Percentiles rank a stretch among this genome's conserved stretches.
Evolutionary conservation across 2,329 filamentous ascomycete genomes (phyloP).

Genomic region (Madurella fahalii): DNA sequence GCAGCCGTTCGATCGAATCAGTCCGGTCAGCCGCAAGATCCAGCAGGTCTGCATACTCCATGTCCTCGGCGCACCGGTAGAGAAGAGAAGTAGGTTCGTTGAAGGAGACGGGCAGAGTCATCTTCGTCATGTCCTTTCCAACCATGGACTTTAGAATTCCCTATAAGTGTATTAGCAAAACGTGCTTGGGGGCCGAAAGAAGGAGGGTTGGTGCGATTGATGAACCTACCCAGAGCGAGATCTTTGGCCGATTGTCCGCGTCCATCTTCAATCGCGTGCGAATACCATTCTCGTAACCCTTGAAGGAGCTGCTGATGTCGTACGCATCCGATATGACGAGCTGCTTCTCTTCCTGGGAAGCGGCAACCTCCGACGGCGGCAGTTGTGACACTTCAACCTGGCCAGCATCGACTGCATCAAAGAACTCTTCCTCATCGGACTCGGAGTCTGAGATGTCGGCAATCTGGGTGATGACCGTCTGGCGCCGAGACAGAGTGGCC

Average conservation of each 20-base stretch:
- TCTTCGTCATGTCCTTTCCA: conserved; percentile 99
- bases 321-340: conserved; percentile 44
- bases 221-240: conserved; percentile 83
- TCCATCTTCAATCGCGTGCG: conserved; percentile 80
- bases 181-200: neutral
- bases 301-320: conserved; percentile 74
- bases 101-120: conserved; percentile 97
- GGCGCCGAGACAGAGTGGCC: conserved; percentile 47
- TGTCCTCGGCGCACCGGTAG: conserved; percentile 92
- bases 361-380: conserved; percentile 45
- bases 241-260: conserved; percentile 85
- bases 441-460: conserved; percentile 75
- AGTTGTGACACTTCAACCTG: conserved; percentile 77
- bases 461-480: conserved; percentile 65
- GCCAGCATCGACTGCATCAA: conserved; percentile 91
- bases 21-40: conserved; percentile 80
- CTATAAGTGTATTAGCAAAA: conserved; percentile 43
- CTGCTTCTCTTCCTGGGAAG: conserved; percentile 42
- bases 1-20: conserved; percentile 85
- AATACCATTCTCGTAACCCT: conserved; percentile 86
- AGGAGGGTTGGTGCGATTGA: too few species aligned
- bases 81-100: conserved; percentile 96
- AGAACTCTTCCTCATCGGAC: conserved; percentile 88
- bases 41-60: conserved; percentile 94
- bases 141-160: conserved; percentile 99